Evolutionary conservation across 176 grass and related monocot genomes (phyloP), one percentile per base, ranked within the genome.

Genomic region (Zizania latifolia): DNA sequence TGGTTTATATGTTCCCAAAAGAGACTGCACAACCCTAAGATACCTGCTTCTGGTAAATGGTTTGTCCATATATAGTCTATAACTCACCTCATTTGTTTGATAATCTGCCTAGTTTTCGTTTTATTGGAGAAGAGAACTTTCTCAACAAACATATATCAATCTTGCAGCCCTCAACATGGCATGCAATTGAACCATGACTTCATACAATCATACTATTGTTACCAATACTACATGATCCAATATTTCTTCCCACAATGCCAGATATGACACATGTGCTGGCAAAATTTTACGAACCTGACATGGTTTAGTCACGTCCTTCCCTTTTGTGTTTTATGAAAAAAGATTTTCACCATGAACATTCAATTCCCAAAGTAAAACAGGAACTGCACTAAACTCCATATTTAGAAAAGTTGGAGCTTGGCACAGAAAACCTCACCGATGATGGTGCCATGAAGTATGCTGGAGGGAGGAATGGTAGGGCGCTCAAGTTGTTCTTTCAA

Each of bases 361-460:
- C 31, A 24, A 9, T 17, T 38, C 21, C 60, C 23, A n/a, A 80
- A 64, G 22, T 10, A 24, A 10, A 21, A 22, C 37, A 14, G 13
- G 38, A 66, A 31, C 17, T 44, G 63, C 4, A 68, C 26, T 61
- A 45, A 54, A 38, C 27, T 58, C 38, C 24, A 76, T 10, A 19
- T 37, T 51, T 38, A 40, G 13, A 69, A 22, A 85, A 14, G 41
- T 55, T 64, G 56, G 70, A 85, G 53, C 71, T 55, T 64, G 56
- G 70, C 82, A 54, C 59, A 79, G 0, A 26, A 88, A 38, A 84
- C 67, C 81, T 61, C 81, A 98, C 95, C 95, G 71, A 98, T 98
- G 40, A 98, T 86, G 65, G 91, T 98, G 74, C 91, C 95, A 84
- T 98, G 95, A 82, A 98, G 91, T 76, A 98, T 94, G 81, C 84